Evolutionary conservation across 164 flowering plant species (phyloP).

Genomic region (Tetrastigma voinierianum): DNA sequence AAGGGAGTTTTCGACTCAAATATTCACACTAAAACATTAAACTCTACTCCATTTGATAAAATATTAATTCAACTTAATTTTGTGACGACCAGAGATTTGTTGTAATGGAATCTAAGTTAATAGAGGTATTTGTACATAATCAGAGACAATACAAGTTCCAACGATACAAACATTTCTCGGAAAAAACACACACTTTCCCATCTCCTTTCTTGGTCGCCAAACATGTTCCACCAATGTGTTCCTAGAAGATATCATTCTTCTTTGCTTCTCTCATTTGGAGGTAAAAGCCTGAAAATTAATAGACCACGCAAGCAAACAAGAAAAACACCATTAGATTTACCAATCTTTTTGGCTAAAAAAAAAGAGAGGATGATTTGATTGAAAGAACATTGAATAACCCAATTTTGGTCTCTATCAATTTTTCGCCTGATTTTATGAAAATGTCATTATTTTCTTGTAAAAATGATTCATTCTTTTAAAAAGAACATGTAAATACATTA

Average conservation of each 20-base stretch:
- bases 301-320: neutral
- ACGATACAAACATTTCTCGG: slow-evolving; percentile 7
- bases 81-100: no score
- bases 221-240: neutral
- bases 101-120: slow-evolving; percentile 4
- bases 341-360: neutral
- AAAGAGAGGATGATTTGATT: no score
- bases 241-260: neutral
- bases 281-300: slow-evolving; percentile 58
- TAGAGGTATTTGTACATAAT: slow-evolving; percentile 27
- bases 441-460: no score
- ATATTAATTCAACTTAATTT: no score
- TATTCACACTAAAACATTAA: no score
- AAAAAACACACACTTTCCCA: slow-evolving; percentile 13
- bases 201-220: neutral
- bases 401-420: no score
- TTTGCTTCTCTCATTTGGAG: slow-evolving; percentile 35
- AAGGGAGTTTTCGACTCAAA: no score
- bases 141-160: slow-evolving; percentile 16
- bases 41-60: no score
- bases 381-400: no score
- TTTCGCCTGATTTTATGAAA: no score
- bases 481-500: no score
- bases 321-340: neutral
- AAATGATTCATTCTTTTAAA: no score